Base-by-base conservation (phyloP, 148 eudicot genomes). In the Diospyros kaki region DNA sequence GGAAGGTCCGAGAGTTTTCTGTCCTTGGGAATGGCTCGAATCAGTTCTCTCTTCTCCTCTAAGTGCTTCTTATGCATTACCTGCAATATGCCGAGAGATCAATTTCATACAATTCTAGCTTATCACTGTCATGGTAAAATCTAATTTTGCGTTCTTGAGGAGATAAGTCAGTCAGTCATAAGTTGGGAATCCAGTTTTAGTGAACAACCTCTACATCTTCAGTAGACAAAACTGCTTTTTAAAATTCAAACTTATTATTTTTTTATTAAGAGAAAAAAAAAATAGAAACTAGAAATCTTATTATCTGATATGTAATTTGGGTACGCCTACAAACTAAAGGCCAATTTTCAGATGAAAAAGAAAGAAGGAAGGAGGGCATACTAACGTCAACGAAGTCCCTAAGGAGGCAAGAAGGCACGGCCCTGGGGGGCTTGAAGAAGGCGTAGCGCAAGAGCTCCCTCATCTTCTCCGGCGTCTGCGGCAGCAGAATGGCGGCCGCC, bases 1-100 rank as follows among this genome's bases (percentile, higher is more conserved):
- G 97, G 97, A 85, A 94, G 97, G 82, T 94, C 75, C 40, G 86
- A 84, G 38, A 90, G 81, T 81, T 88, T 91, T 68, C 95, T 81
- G 59, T 86, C 88, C 81, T 90, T 88, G 74, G 81, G 88, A 45
- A 94, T 75, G 59, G 95, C 89, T 72, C 72, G 73, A 62, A 93
- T 83, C 76, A 93, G 76, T 79, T 93, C 87, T 81, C 76, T 85
- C 67, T 82, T 85, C 81, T 91, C 89, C 77, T 85, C 84, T 38
- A 78, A 65, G 15, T 86, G 41, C 69, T 89, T 90, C 13, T 79
- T 79, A 58, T 89, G 85, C 98, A 93, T 87, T 6, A 88, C 90
- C 98, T 93, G 79, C 28, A 28, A 28, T 28, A 28, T 28, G 51
- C 68, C 63, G 45, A 56, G 28, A 7, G 17, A 48, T 4, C 72